Evolutionary conservation across 495 filamentous ascomycete genomes (phyloP).

Genomic region (Penicillium herquei): DNA sequence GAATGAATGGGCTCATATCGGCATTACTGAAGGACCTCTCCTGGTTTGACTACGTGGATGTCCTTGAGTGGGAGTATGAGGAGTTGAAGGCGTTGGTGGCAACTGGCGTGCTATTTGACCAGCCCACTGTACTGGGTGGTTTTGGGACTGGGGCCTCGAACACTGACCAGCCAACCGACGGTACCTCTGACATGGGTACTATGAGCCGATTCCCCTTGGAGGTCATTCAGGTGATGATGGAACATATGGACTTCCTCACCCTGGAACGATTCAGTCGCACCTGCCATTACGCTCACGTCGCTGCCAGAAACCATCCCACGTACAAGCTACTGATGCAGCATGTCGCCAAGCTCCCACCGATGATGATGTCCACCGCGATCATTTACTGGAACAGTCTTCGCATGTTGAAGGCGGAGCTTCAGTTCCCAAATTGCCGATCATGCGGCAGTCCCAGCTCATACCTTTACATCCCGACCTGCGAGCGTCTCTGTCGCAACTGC

Average conservation of each 20-base stretch:
- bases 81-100: no score
- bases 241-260: not conserved
- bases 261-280: not conserved
- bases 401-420: slow-evolving; percentile 1
- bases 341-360: not conserved
- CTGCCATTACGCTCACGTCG: not conserved
- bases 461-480: slow-evolving; percentile 6
- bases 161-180: not conserved
- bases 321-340: not conserved
- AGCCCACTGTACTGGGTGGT: not conserved
- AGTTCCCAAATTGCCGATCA: slow-evolving; percentile 1
- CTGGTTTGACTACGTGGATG: no score
- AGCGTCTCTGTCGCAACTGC: slow-evolving; percentile 8
- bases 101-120: no score
- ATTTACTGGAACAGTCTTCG: not conserved
- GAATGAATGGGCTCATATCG: no score
- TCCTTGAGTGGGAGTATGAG: no score
- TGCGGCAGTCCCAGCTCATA: not conserved
- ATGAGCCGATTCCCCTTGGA: not conserved
- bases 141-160: no score
- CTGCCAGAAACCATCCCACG: not conserved
- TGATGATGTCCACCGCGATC: not conserved
- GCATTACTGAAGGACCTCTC: no score
- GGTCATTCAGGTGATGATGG: not conserved
- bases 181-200: not conserved